Percentiles rank a stretch among this genome's conserved stretches.
Conservation (phyloP, 345 rosid species). For the Brassica rapa region DNA sequence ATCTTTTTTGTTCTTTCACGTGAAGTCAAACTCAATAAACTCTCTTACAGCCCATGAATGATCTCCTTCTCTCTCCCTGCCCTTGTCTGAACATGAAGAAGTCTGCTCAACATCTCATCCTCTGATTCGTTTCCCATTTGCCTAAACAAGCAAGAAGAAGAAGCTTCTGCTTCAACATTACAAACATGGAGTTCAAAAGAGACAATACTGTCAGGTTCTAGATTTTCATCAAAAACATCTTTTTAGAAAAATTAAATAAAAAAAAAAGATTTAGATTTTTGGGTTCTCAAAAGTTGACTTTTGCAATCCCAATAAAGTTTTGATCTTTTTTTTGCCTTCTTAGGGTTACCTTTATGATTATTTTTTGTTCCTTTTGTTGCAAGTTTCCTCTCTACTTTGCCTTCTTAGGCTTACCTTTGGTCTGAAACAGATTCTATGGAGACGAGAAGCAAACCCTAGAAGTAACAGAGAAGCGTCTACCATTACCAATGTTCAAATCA, state of each 20-base stretch:
- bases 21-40: constrained; percentile 42
- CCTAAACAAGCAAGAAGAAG: constrained; percentile 18
- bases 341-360: neutral
- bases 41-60: constrained; percentile 20
- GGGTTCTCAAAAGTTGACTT: constrained; percentile 19
- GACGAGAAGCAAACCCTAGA: constrained; percentile 43
- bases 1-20: constrained; percentile 25
- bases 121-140: constrained; percentile 27
- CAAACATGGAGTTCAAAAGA: constrained; percentile 53
- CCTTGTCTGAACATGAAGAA: constrained; percentile 29
- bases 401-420: neutral
- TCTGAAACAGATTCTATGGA: constrained; percentile 53
- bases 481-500: constrained; percentile 52
- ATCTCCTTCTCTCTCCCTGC: constrained; percentile 29
- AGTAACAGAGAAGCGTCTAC: constrained; percentile 47
- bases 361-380: neutral
- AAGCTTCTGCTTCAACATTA: neutral
- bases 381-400: neutral
- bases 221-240: constrained; percentile 16
- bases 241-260: neutral
- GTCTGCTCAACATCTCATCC: constrained; percentile 18
- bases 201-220: constrained; percentile 60
- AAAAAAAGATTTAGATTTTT: neutral
- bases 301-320: constrained; percentile 39
- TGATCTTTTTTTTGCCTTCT: neutral